Conservation (phyloP, 257 asterid species). For the Solanum appendiculatum region DNA sequence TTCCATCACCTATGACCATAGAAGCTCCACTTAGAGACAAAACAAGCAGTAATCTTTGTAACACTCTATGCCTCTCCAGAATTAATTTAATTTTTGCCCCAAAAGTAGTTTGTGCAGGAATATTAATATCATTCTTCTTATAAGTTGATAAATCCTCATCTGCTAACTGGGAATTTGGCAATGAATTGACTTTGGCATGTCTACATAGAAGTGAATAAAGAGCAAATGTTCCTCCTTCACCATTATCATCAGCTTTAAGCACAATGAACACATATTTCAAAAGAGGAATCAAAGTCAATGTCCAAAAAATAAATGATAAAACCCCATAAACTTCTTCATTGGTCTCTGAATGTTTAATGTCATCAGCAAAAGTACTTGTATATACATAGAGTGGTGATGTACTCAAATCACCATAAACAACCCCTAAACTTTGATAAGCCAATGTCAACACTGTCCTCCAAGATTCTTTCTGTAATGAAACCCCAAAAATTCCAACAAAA, state of each 20-base stretch:
- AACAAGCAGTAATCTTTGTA: conserved; percentile 60
- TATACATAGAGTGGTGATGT: conserved; percentile 80
- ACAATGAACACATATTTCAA: conserved; percentile 79
- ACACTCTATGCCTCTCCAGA: conserved; percentile 50
- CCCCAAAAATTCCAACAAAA: neutral
- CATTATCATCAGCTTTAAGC: conserved; percentile 87
- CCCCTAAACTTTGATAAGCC: conserved; percentile 89
- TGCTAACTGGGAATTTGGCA: conserved; percentile 69
- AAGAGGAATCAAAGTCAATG: conserved; percentile 68
- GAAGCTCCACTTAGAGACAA: conserved; percentile 86
- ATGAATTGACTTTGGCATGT: conserved; percentile 59
- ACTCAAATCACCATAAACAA: conserved; percentile 91
- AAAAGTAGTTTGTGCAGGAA: conserved; percentile 42
- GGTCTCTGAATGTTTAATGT: conserved; percentile 59
- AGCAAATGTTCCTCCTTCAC: conserved; percentile 98
- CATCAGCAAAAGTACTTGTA: conserved; percentile 81
- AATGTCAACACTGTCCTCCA: conserved; percentile 72
- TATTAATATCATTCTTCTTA: conserved; percentile 36
- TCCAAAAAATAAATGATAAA: conserved; percentile 74
- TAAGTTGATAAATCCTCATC: conserved; percentile 71
- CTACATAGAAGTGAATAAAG: conserved; percentile 73
- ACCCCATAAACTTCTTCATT: conserved; percentile 86
- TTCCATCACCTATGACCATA: conserved; percentile 98
- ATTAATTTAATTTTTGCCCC: conserved; percentile 56
- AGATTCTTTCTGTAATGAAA: conserved; percentile 58